phyloP scores from a whole-genome alignment of 805 yeast species.

The Myxozyma vanderwaltii region DNA sequence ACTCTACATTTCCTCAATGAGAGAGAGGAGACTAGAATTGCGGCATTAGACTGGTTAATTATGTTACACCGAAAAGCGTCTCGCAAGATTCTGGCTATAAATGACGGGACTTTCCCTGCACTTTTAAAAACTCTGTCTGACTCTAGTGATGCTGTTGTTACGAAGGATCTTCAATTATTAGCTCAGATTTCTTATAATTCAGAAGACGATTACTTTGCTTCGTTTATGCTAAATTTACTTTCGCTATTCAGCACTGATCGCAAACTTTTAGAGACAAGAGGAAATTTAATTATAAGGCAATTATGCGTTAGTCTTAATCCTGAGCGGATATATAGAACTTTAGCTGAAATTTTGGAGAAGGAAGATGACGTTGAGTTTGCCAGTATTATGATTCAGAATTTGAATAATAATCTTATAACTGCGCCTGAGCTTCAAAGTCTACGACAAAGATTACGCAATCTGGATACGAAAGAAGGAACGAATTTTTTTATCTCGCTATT shows the following conservation, averaged over 20 bases:
- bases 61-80: slow-evolving; percentile 76
- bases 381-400: slow-evolving; percentile 78
- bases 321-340: slow-evolving; percentile 76
- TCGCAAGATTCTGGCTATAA: slow-evolving; percentile 49
- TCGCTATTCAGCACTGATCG: slow-evolving; percentile 70
- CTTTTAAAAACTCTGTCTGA: slow-evolving; percentile 71
- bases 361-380: slow-evolving; percentile 69
- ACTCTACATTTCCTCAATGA: slow-evolving; percentile 72
- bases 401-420: slow-evolving; percentile 81
- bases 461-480: slow-evolving; percentile 67
- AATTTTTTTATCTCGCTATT: slow-evolving; percentile 73
- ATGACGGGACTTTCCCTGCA: slow-evolving; percentile 70
- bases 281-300: slow-evolving; percentile 82
- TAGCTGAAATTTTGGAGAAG: slow-evolving; percentile 70
- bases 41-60: slow-evolving; percentile 86
- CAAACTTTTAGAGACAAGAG: slow-evolving; percentile 64
- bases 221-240: slow-evolving; percentile 72
- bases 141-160: slow-evolving; percentile 77
- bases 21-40: slow-evolving; percentile 77
- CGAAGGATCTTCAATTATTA: slow-evolving; percentile 68
- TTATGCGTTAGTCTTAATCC: slow-evolving; percentile 79
- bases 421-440: slow-evolving; percentile 76
- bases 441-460: slow-evolving; percentile 64
- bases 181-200: slow-evolving; percentile 72
- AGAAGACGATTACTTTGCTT: slow-evolving; percentile 72